A percentile compares a stretch with the other conserved stretches of the same genome.
These are phyloP conservation scores for Alternaria conjuncta DNA, from an alignment of 2,329 filamentous ascomycete genomes.

Conservation along the genomic window DNA sequence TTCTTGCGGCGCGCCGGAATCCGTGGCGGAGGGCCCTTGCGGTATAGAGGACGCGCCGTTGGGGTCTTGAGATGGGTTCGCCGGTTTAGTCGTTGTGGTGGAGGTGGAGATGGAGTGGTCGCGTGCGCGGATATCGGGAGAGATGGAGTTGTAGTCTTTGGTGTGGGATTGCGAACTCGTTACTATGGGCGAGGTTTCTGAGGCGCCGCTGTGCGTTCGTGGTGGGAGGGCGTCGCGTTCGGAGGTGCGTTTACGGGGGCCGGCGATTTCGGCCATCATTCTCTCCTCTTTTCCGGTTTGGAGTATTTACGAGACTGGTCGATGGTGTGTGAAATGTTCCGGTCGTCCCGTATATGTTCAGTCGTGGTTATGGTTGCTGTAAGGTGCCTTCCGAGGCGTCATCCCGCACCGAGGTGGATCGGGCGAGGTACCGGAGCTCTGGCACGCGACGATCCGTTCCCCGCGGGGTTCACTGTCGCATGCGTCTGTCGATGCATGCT, in stretches of 20 bases:
- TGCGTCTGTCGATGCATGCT: not conserved
- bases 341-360: not conserved
- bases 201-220: slow-evolving; percentile 17
- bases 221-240: slow-evolving; percentile 4
- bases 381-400: not conserved
- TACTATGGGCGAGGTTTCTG: slow-evolving; percentile 42
- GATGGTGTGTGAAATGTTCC: not conserved
- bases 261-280: slow-evolving; percentile 1
- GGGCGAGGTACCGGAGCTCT: not conserved
- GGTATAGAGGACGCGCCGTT: not conserved
- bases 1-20: not conserved
- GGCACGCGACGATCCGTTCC: slow-evolving; percentile 3
- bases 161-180: not conserved
- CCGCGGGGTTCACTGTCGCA: not conserved
- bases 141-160: slow-evolving; percentile 36
- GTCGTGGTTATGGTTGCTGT: not conserved
- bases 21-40: not conserved
- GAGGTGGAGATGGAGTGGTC: not conserved
- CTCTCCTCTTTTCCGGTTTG: not conserved
- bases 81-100: not conserved
- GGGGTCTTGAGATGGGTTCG: not conserved
- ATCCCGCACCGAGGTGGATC: slow-evolving; percentile 1
- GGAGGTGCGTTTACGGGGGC: slow-evolving; percentile 20
- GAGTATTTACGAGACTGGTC: not conserved
- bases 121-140: slow-evolving; percentile 9